Percentiles rank a stretch among this genome's conserved stretches.
Conservation (phyloP, 2,329 filamentous ascomycete genomes). For the Dactylellina leptospora region DNA sequence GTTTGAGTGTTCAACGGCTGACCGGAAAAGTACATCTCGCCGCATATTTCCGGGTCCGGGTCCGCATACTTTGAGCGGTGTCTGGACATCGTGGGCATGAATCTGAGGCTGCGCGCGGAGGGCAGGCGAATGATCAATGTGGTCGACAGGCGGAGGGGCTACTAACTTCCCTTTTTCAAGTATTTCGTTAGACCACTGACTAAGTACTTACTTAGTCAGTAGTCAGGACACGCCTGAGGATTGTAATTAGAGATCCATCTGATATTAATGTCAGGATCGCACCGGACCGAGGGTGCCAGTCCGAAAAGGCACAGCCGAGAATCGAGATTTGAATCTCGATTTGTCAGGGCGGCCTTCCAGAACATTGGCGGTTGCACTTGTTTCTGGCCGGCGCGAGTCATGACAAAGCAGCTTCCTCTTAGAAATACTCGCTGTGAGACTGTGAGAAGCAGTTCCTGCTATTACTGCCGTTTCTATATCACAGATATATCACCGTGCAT, state of each 20-base stretch:
- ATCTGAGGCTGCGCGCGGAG: constrained; percentile 66
- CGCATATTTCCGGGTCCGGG: constrained; percentile 69
- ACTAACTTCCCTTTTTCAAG: too few relatives aligned
- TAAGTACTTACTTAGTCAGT: not conserved
- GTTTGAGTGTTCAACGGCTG: constrained; percentile 60
- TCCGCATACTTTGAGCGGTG: constrained; percentile 67
- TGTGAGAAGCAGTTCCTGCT: not conserved
- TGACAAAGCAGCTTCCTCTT: constrained; percentile 23
- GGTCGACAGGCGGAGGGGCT: constrained; percentile 70
- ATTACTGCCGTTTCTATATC: too few relatives aligned
- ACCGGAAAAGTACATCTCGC: constrained; percentile 41
- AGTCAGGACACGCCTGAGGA: not conserved
- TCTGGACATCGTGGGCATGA: constrained; percentile 68
- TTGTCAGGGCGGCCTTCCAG: too few relatives aligned
- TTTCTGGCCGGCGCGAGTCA: too few relatives aligned
- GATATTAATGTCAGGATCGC: not conserved
- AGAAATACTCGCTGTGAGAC: not conserved
- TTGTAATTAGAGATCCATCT: too few relatives aligned
- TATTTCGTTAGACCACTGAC: not conserved
- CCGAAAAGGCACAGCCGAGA: not conserved
- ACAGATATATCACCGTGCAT: too few relatives aligned
- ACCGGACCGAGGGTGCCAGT: constrained; percentile 4
- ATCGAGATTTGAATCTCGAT: not conserved
- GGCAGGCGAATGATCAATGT: constrained; percentile 70
- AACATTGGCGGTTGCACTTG: too few relatives aligned